These are phyloP conservation scores for Trametes gibbosa DNA, from an alignment of 768 basidiomycete species.

Conservation along the genomic window DNA sequence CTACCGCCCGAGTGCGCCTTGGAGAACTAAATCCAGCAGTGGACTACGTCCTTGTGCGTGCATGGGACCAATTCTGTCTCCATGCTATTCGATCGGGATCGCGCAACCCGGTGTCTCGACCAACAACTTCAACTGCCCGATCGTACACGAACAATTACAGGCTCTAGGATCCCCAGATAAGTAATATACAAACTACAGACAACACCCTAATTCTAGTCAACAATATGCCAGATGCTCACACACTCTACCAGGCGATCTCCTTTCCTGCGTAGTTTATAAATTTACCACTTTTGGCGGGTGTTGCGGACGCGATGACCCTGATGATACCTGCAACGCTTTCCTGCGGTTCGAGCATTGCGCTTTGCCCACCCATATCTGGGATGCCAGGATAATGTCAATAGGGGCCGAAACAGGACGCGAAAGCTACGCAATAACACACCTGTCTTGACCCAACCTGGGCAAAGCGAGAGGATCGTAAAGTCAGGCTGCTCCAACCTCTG, in stretches of 20 bases:
- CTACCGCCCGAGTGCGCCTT: too few relatives aligned
- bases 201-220: too few relatives aligned
- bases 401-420: neutral
- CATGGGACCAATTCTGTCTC: too few relatives aligned
- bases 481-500: slow-evolving; percentile 14
- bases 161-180: too few relatives aligned
- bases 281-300: slow-evolving; percentile 28
- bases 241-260: slow-evolving; percentile 30
- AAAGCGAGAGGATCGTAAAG: slow-evolving; percentile 6
- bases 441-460: slow-evolving; percentile 14
- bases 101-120: too few relatives aligned
- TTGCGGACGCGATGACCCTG: slow-evolving; percentile 25
- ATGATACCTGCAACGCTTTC: slow-evolving; percentile 31
- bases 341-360: slow-evolving; percentile 25
- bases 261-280: slow-evolving; percentile 31
- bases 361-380: neutral
- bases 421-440: neutral
- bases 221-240: too few relatives aligned
- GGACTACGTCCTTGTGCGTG: too few relatives aligned
- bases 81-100: too few relatives aligned
- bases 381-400: neutral
- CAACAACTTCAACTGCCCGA: too few relatives aligned
- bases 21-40: too few relatives aligned
- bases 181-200: too few relatives aligned
- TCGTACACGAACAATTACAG: too few relatives aligned